Base-by-base conservation (phyloP, 2,329 filamentous ascomycete species). In the Plenodomus lindquistii region DNA sequence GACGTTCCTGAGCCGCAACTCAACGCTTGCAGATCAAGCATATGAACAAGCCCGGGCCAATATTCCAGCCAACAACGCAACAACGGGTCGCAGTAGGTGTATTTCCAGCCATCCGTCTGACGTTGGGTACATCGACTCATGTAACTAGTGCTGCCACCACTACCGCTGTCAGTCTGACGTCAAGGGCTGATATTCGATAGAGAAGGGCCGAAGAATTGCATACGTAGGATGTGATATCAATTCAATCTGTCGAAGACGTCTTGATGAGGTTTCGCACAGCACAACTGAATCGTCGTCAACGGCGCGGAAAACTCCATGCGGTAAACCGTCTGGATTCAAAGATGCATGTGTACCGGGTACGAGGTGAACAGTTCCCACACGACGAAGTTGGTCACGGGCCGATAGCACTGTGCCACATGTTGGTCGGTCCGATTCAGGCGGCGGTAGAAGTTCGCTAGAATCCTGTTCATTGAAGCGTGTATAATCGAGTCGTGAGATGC, bases 371-470 rank as follows among this genome's bases (percentile, higher is more conserved):
- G 38, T 16, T 40, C 38, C 38, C 38, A 29, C 29, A 21, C 16
- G n/a, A n/a, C 38, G 15, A 6, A 17, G 29, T 13, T 42, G 27
- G 29, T 36, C 17, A 16, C 18, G 27, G 40, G 13, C 27, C 27
- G 27, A 40, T 43, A 17, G n/a, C 2, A n/a, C n/a, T 15, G 18
- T 8, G 11, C 29, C 34, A 15, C 16, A 22, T 2, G 6, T 4
- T n/a, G 16, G 17, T 37, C 41, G 41, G 41, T 9, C 41, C 41
- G 41, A 37, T 15, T 21, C 4, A 20, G 15, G 16, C 41, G 31
- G 31, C 41, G 31, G 31, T 43, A 43, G 41, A 43, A 43, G 20
- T 34, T 19, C 31, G 34, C 31, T 37, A 36, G 41, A 43, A 43
- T 43, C 4, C 11, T 31, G 27, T 31, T 15, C 27, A 31, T 8